A percentile compares a stretch with the other conserved stretches of the same genome.
Evolutionary conservation across 2,329 filamentous ascomycete species (phyloP).

Genomic region (Colletotrichum cordylinicola): DNA sequence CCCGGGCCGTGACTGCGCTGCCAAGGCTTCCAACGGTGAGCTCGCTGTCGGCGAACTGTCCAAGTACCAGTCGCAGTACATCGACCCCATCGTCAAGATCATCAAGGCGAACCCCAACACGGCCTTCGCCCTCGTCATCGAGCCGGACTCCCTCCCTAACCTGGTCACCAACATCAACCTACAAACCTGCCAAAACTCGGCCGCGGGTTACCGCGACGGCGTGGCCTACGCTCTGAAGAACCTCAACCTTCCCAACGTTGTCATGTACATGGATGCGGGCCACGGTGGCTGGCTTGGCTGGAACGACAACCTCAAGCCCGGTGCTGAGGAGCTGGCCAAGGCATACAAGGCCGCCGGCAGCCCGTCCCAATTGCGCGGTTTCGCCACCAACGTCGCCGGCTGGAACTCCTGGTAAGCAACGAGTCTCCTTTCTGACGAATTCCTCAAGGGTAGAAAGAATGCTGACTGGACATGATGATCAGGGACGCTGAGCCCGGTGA

Average conservation of each 20-base stretch:
- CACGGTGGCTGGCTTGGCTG: constrained; percentile 71
- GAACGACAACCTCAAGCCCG: constrained; percentile 57
- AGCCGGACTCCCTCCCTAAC: constrained; percentile 69
- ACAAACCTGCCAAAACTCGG: constrained; percentile 58
- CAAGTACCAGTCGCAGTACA: constrained; percentile 46
- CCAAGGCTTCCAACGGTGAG: constrained; percentile 68
- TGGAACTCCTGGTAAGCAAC: constrained; percentile 42
- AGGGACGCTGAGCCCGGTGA: constrained; percentile 39
- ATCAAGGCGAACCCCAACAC: constrained; percentile 61
- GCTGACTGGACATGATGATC: background rate
- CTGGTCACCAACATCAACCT: constrained; percentile 65
- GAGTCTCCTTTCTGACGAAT: background rate
- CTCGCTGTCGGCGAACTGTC: constrained; percentile 57
- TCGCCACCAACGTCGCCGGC: constrained; percentile 44
- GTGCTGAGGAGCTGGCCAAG: constrained; percentile 43
- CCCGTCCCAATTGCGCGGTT: constrained; percentile 42
- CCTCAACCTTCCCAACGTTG: constrained; percentile 65
- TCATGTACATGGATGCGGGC: constrained; percentile 69
- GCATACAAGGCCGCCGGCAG: constrained; percentile 41
- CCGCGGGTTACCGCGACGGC: constrained; percentile 59
- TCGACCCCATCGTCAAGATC: constrained; percentile 54
- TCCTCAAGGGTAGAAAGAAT: background rate
- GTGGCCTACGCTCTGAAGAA: constrained; percentile 60
- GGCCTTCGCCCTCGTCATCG: constrained; percentile 48
- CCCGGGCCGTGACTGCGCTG: constrained; percentile 68